These are phyloP conservation scores for Zygosaccharomyces bisporus DNA, from an alignment of 805 yeast species.

Conservation along the genomic window DNA sequence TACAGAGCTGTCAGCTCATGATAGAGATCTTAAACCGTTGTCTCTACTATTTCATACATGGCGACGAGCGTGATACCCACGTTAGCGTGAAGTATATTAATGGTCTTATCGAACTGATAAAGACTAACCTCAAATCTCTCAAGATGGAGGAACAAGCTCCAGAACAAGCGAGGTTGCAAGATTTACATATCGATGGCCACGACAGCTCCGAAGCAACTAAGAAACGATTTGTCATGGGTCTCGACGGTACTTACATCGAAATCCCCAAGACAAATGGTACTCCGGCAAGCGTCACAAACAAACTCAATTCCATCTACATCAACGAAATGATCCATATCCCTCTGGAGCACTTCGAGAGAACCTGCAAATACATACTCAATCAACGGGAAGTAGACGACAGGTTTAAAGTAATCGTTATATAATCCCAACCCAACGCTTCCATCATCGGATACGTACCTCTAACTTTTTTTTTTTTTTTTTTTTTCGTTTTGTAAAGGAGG, in stretches of 20 bases:
- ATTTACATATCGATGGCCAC: conserved; percentile 14
- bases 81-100: conserved; percentile 74
- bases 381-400: conserved; percentile 70
- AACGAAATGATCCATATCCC: conserved; percentile 31
- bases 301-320: conserved; percentile 33
- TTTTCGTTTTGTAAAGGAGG: background rate
- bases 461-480: background rate
- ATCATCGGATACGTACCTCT: conserved; percentile 5
- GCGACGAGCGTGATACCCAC: conserved; percentile 27
- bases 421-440: background rate
- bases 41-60: conserved; percentile 67
- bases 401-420: conserved; percentile 49
- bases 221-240: conserved; percentile 23
- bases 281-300: conserved; percentile 23
- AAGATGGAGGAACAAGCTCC: conserved; percentile 36
- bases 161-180: conserved; percentile 11
- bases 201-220: conserved; percentile 23
- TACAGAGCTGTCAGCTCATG: conserved; percentile 67
- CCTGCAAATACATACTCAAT: conserved; percentile 62
- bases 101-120: conserved; percentile 80
- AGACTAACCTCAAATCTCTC: conserved; percentile 47
- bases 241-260: conserved; percentile 31
- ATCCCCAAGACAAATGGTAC: conserved; percentile 18
- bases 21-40: conserved; percentile 87
- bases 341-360: conserved; percentile 58